Percentiles rank a stretch among this genome's conserved stretches.
Conservation (phyloP, 345 rosid genomes). For the Reutealis trisperma region DNA sequence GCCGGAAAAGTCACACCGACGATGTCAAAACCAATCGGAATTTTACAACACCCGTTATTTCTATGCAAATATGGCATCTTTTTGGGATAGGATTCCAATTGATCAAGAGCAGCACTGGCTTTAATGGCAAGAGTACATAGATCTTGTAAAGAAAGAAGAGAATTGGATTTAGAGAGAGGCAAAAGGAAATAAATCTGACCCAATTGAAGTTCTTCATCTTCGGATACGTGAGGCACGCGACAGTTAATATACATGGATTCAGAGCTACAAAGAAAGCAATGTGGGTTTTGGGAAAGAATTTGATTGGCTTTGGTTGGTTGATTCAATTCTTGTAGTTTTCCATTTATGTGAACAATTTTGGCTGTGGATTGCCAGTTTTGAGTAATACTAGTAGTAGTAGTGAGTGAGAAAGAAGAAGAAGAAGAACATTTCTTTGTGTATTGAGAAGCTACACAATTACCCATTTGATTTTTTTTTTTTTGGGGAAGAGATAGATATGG, state of each 20-base stretch:
- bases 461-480: slow-evolving; percentile 22
- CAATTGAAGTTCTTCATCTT: slow-evolving; percentile 43
- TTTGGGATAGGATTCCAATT: not conserved
- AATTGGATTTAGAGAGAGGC: slow-evolving; percentile 37
- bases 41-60: not conserved
- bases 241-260: slow-evolving; percentile 43
- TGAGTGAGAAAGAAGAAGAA: too few species aligned
- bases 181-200: slow-evolving; percentile 52
- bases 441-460: slow-evolving; percentile 42
- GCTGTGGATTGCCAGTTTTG: slow-evolving; percentile 25
- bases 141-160: slow-evolving; percentile 37
- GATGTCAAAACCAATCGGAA: slow-evolving; percentile 10
- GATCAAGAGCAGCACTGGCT: slow-evolving; percentile 39
- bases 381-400: not conserved
- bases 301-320: slow-evolving; percentile 37
- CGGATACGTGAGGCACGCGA: slow-evolving; percentile 20
- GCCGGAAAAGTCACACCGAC: slow-evolving; percentile 7
- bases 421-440: not conserved
- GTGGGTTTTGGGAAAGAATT: slow-evolving; percentile 35
- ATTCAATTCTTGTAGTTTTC: slow-evolving; percentile 38
- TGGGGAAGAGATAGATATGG: too few species aligned
- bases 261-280: slow-evolving; percentile 45
- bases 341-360: slow-evolving; percentile 41
- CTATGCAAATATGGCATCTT: too few species aligned
- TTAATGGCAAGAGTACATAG: slow-evolving; percentile 46